Percentiles rank a stretch among this genome's conserved stretches.
Evolutionary conservation across 495 filamentous ascomycete genomes (phyloP).

Genomic region (Lepidopterella palustris): DNA sequence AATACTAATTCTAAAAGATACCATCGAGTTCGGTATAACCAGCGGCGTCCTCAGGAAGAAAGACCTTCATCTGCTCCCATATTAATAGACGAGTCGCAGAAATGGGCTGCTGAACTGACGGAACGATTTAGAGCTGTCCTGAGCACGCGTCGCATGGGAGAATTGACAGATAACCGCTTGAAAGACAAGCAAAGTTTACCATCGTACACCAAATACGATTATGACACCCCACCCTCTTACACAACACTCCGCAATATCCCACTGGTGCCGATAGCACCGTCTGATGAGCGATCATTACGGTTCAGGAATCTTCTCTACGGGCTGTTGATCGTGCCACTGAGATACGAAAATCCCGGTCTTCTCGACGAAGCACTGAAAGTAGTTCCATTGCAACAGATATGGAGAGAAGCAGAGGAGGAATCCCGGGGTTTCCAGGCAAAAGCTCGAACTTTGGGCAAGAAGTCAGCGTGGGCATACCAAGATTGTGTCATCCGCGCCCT

Average conservation of each 20-base stretch:
- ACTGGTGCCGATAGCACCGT: constrained; percentile 64
- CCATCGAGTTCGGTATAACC: too few species aligned
- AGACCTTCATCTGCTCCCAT: too few species aligned
- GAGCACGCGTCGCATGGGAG: too few species aligned
- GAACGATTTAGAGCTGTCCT: too few species aligned
- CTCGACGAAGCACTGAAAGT: constrained; percentile 82
- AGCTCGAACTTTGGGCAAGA: constrained; percentile 71
- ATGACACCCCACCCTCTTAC: constrained; percentile 52
- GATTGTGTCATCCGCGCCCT: constrained; percentile 89
- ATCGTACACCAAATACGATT: too few species aligned
- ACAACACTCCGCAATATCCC: constrained; percentile 65
- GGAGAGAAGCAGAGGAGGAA: constrained; percentile 87
- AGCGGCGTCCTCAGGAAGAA: too few species aligned
- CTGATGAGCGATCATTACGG: constrained; percentile 64
- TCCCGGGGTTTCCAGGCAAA: constrained; percentile 71
- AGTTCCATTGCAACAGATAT: constrained; percentile 83
- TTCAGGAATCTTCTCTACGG: constrained; percentile 75
- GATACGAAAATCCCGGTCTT: constrained; percentile 91
- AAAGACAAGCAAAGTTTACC: too few species aligned
- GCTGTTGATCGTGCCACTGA: constrained; percentile 71
- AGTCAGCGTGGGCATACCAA: constrained; percentile 91
- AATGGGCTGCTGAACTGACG: too few species aligned
- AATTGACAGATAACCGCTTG: too few species aligned
- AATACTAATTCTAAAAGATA: too few species aligned
- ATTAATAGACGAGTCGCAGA: too few species aligned